These are phyloP conservation scores for Fusarium nodosum DNA, from an alignment of 2,329 filamentous ascomycete species.

Conservation along the genomic window DNA sequence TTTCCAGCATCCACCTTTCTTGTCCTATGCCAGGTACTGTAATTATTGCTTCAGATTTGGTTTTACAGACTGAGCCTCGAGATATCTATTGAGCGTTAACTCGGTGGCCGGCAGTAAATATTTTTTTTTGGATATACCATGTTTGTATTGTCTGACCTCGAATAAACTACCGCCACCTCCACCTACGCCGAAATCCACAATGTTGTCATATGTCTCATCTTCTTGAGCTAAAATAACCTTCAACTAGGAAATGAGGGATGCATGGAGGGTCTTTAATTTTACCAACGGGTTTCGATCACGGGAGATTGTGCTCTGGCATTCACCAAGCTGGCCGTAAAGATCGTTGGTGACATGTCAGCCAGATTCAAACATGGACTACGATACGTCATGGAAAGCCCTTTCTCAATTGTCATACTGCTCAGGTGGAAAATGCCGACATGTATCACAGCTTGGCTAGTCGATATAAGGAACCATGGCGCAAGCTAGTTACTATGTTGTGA, in stretches of 20 bases:
- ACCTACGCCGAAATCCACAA: not conserved
- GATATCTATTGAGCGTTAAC: not conserved
- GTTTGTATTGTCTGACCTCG: not conserved
- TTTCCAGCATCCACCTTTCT: conserved; percentile 24
- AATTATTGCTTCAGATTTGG: conserved; percentile 35
- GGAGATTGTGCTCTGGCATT: not conserved
- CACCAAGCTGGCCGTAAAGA: not conserved
- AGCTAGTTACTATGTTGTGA: conserved; percentile 27
- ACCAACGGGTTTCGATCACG: not conserved
- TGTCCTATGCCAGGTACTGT: conserved; percentile 34
- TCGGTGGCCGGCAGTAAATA: not conserved
- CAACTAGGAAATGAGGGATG: not conserved
- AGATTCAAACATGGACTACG: not conserved
- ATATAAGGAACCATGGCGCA: conserved; percentile 27
- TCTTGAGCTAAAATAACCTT: conserved; percentile 1
- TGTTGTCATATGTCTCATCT: conserved; percentile 1
- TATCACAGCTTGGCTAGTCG: conserved; percentile 23
- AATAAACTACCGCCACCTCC: conserved; percentile 7
- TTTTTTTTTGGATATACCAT: conserved; percentile 1
- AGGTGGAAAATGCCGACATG: conserved; percentile 5
- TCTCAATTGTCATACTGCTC: not conserved
- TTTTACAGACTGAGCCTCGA: conserved; percentile 7
- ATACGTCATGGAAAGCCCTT: not conserved
- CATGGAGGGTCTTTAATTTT: not conserved
- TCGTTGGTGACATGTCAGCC: not conserved